A percentile compares a stretch with the other conserved stretches of the same genome.
Evolutionary conservation across 495 filamentous ascomycete species (phyloP).

Genomic region (Immersiella caudata): DNA sequence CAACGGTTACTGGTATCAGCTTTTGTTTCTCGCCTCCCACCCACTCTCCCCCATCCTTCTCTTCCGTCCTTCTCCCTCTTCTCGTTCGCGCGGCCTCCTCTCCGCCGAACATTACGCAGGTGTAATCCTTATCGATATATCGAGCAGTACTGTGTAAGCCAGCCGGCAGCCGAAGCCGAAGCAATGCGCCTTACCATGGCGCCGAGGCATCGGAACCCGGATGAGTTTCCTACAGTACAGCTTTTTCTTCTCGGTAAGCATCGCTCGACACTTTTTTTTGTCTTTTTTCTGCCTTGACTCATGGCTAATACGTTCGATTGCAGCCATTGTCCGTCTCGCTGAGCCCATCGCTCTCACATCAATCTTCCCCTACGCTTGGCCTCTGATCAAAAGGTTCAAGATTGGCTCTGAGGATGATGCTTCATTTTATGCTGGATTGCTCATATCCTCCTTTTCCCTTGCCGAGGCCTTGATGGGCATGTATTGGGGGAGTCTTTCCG

Average conservation of each 20-base stretch:
- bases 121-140: background rate
- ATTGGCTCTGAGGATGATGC: slow-evolving; percentile 69
- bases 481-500: slow-evolving; percentile 82
- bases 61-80: background rate
- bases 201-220: slow-evolving; percentile 53
- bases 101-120: background rate
- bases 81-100: background rate
- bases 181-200: slow-evolving; percentile 49
- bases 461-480: slow-evolving; percentile 80
- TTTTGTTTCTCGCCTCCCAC: background rate
- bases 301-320: slow-evolving; percentile 15
- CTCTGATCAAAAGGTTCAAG: slow-evolving; percentile 73
- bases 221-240: slow-evolving; percentile 74
- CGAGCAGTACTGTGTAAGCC: background rate
- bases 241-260: slow-evolving; percentile 72
- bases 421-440: slow-evolving; percentile 80
- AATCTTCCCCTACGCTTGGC: slow-evolving; percentile 87
- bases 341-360: slow-evolving; percentile 88
- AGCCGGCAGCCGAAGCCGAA: slow-evolving; percentile 21
- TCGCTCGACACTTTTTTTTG: too few species aligned
- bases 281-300: background rate
- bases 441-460: slow-evolving; percentile 82
- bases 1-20: too few species aligned
- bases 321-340: slow-evolving; percentile 65
- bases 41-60: background rate